Evolutionary conservation across 306 rosid species (phyloP), one percentile per base, ranked within the genome.

Genomic region (Adenanthera pavonina): DNA sequence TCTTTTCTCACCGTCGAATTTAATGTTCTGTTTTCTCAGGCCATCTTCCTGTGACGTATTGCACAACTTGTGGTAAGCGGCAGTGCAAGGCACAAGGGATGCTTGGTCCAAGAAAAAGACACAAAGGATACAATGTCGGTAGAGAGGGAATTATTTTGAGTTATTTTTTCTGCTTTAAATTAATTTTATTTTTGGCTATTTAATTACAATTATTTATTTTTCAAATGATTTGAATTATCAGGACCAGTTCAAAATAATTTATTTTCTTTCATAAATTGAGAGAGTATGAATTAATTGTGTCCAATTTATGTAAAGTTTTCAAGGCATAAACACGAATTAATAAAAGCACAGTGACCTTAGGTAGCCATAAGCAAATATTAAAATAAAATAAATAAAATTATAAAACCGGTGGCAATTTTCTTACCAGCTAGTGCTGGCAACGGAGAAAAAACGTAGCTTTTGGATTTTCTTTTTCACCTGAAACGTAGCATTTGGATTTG

Each of bases 41-140:
- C 72, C 53, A 49, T 64, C 51, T 0, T 76, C 46, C 59, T 35
- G 69, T 70, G 71, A 65, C 76, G 57, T 66, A 53, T 51, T 40
- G 15, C 12, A 0, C 20, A 40, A 41, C 7, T 7, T 66, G 72
- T 38, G 13, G 20, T 0, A 12, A 17, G 44, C 7, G 38, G 44
- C 1, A 64, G 19, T 13, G 3, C 12, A n/a, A 52, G 76, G 34
- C 36, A 57, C 20, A 13, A 2, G 4, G 43, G 43, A 40, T 40
- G 43, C 43, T 40, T 3, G 43, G 43, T 40, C 6, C 6, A 40
- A 40, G 30, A 25, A 25, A 25, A 25, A 25, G 30, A 25, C 30
- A 25, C 30, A 25, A 25, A 25, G 30, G 30, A 25, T 25, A 25
- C 30, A 25, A 25, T 25, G 30, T 25, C 30, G 30, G 30, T 25